Conservation (phyloP, 1,284 basidiomycete genomes). For the Kalmanozyma brasiliensis region DNA sequence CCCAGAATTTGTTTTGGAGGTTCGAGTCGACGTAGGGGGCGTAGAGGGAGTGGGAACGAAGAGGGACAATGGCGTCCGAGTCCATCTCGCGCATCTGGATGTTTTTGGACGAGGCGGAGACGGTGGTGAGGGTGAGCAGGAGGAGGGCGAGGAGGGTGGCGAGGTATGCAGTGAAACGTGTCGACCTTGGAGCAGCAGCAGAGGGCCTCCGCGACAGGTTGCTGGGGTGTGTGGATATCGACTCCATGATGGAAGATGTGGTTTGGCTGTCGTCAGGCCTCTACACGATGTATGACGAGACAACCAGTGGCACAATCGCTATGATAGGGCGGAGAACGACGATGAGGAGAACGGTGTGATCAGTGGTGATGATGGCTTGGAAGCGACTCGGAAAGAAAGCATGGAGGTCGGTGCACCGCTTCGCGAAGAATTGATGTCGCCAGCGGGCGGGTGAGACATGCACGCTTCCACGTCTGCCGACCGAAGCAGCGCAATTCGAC, state of each 20-base stretch:
- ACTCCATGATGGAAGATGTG: too few species aligned
- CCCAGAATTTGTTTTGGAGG: constrained; percentile 66
- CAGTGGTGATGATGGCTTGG: background rate
- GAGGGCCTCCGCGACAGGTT: background rate
- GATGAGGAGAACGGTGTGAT: background rate
- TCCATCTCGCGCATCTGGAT: constrained; percentile 52
- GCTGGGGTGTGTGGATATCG: too few species aligned
- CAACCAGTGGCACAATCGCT: too few species aligned
- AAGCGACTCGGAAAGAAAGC: background rate
- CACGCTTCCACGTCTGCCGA: too few species aligned
- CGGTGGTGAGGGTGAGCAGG: background rate
- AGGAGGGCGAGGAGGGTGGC: constrained; percentile 10
- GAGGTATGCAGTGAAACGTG: constrained; percentile 1
- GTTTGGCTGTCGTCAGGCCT: too few species aligned
- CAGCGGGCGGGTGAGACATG: background rate
- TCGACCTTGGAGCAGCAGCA: background rate
- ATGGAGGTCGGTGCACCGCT: constrained; percentile 13
- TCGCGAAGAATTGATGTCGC: constrained; percentile 1
- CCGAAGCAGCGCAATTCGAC: too few species aligned
- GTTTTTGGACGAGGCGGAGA: constrained; percentile 33
- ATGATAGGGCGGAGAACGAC: too few species aligned
- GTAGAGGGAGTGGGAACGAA: constrained; percentile 59
- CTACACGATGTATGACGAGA: too few species aligned
- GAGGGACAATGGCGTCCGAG: constrained; percentile 63
- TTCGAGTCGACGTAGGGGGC: constrained; percentile 63